Evolutionary conservation across 164 flowering plant genomes (phyloP).

Genomic region (Vitis amurensis): DNA sequence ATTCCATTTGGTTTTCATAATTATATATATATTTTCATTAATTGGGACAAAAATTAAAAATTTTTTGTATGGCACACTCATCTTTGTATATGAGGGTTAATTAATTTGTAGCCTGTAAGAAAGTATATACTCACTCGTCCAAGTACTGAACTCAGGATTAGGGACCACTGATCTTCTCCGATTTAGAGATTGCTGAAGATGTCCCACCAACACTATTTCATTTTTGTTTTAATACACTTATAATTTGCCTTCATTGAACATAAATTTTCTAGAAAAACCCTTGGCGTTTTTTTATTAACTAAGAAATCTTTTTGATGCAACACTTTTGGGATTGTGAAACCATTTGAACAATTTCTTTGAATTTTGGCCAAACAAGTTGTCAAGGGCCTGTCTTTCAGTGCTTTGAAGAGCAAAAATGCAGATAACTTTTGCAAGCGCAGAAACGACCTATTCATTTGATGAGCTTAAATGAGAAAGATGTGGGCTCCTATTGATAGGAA

Average conservation of each 20-base stretch:
- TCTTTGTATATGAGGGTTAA: too few species aligned
- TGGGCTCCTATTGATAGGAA: constrained; percentile 58
- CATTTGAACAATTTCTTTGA: constrained; percentile 38
- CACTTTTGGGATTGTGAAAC: constrained; percentile 48
- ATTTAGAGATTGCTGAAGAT: constrained; percentile 34
- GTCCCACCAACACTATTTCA: constrained; percentile 47
- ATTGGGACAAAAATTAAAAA: too few species aligned
- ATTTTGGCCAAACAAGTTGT: constrained; percentile 24
- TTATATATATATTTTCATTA: too few species aligned
- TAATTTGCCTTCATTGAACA: constrained; percentile 28
- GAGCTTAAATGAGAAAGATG: too few species aligned
- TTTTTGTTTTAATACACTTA: constrained; percentile 20
- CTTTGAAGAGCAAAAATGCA: constrained; percentile 63
- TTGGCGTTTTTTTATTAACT: constrained; percentile 61
- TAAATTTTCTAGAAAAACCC: constrained; percentile 44
- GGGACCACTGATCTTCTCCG: constrained; percentile 83
- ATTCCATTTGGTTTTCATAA: too few species aligned
- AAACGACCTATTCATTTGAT: constrained; percentile 57
- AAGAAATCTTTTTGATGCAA: constrained; percentile 65
- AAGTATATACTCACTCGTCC: too few species aligned
- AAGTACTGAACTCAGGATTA: constrained; percentile 61
- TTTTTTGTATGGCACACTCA: too few species aligned
- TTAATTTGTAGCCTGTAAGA: too few species aligned
- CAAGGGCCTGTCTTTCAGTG: constrained; percentile 46
- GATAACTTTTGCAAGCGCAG: constrained; percentile 77